A percentile compares a stretch with the other conserved stretches of the same genome.
These are phyloP conservation scores for Potentilla sterilis DNA, from an alignment of 306 rosid genomes.

Conservation along the genomic window DNA sequence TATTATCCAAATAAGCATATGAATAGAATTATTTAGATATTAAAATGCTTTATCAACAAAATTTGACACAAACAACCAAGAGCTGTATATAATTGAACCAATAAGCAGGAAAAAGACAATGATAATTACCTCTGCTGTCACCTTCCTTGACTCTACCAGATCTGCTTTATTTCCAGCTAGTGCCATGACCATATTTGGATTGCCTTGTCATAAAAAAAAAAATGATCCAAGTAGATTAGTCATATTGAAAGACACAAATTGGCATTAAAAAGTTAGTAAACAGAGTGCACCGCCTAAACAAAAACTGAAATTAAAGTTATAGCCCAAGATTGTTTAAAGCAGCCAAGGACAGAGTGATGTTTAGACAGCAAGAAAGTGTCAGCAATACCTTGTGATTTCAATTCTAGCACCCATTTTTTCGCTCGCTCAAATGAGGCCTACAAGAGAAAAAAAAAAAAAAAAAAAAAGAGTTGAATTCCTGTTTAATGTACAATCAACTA, in stretches of 20 bases:
- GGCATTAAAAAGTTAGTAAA: neutral
- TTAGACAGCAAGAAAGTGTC: neutral
- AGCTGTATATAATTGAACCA: neutral
- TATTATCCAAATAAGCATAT: neutral
- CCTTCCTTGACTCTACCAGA: slow-evolving; percentile 49
- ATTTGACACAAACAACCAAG: neutral
- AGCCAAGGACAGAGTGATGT: neutral
- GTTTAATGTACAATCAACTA: neutral
- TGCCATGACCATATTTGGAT: slow-evolving; percentile 66
- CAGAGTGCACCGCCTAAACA: neutral
- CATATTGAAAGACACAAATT: neutral
- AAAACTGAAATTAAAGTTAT: neutral
- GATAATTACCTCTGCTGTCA: slow-evolving; percentile 48
- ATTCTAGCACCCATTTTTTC: slow-evolving; percentile 58
- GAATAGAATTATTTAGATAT: neutral
- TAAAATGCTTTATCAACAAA: neutral
- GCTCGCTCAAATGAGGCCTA: slow-evolving; percentile 62
- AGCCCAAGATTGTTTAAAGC: slow-evolving; percentile 4
- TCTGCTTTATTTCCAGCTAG: slow-evolving; percentile 64
- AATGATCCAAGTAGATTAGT: neutral
- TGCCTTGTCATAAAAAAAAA: slow-evolving; percentile 31
- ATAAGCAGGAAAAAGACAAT: neutral
- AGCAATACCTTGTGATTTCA: slow-evolving; percentile 53
- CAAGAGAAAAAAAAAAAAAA: slow-evolving; percentile 2
- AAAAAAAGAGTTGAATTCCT: neutral